Conservation (phyloP, 768 basidiomycete species). For the Trametes gibbosa region DNA sequence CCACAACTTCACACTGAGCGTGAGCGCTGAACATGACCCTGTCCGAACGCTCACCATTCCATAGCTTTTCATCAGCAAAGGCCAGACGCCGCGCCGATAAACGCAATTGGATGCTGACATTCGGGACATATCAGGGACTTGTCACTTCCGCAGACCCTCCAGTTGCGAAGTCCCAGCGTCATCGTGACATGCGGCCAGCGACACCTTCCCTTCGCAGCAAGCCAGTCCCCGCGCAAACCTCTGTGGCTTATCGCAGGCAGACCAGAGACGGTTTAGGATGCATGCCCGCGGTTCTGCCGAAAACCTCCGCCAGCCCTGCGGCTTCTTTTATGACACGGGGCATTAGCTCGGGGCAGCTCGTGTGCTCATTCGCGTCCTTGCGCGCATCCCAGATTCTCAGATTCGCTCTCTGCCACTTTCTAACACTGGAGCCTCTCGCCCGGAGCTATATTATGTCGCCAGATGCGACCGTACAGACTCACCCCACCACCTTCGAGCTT, state of each 20-base stretch:
- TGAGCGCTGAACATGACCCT: no score
- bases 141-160: background rate
- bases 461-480: conserved; percentile 3
- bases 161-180: background rate
- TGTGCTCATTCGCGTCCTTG: conserved; percentile 16
- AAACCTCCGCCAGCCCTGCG: conserved; percentile 14
- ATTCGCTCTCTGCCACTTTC: background rate
- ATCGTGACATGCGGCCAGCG: background rate
- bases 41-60: no score
- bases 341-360: conserved; percentile 18
- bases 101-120: background rate
- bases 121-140: background rate
- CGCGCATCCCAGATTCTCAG: conserved; percentile 16
- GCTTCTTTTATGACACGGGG: conserved; percentile 23
- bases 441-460: conserved; percentile 12
- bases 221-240: background rate
- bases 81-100: no score
- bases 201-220: background rate
- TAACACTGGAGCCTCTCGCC: background rate
- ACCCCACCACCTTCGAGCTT: background rate
- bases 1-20: no score
- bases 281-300: conserved; percentile 24
- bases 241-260: conserved; percentile 18
- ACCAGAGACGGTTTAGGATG: background rate
- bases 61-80: no score